phyloP scores from a whole-genome alignment of 305 asterid genomes.

The Fraxinus greggii region DNA sequence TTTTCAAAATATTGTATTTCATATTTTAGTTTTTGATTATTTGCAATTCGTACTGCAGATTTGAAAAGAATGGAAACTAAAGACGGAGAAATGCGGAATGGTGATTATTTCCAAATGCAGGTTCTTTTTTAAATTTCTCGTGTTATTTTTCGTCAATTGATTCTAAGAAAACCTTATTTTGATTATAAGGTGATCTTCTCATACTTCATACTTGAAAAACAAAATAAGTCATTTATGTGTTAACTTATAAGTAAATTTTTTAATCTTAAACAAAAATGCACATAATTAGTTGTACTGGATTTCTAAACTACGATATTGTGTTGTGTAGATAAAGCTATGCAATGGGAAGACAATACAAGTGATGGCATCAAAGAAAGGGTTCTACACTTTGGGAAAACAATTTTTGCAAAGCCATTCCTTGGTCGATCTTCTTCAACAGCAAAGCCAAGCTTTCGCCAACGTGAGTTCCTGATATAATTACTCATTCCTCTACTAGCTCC shows the following conservation, averaged over 20 bases:
- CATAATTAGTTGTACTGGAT: constrained; percentile 17
- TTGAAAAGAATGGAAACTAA: constrained; percentile 58
- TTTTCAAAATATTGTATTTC: neutral
- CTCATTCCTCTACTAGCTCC: neutral
- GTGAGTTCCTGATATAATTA: constrained; percentile 41
- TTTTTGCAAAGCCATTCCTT: constrained; percentile 74
- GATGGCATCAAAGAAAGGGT: constrained; percentile 80
- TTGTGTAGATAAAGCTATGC: constrained; percentile 88
- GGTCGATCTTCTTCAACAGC: constrained; percentile 99
- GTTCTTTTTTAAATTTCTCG: constrained; percentile 30
- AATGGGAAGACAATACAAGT: constrained; percentile 89
- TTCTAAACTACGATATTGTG: constrained; percentile 24
- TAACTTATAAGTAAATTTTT: neutral
- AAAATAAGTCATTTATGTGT: neutral
- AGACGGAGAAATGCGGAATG: constrained; percentile 58
- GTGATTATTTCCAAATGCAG: constrained; percentile 88
- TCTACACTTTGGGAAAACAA: constrained; percentile 82
- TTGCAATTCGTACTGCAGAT: constrained; percentile 42
- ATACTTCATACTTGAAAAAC: neutral
- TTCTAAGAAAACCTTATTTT: neutral
- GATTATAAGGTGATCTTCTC: neutral
- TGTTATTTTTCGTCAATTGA: neutral
- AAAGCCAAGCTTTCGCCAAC: constrained; percentile 93
- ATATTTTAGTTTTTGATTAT: neutral
- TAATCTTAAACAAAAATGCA: neutral